Base-by-base conservation (phyloP, 1,139 yeast genomes). In the Kodamaea alishanica region DNA sequence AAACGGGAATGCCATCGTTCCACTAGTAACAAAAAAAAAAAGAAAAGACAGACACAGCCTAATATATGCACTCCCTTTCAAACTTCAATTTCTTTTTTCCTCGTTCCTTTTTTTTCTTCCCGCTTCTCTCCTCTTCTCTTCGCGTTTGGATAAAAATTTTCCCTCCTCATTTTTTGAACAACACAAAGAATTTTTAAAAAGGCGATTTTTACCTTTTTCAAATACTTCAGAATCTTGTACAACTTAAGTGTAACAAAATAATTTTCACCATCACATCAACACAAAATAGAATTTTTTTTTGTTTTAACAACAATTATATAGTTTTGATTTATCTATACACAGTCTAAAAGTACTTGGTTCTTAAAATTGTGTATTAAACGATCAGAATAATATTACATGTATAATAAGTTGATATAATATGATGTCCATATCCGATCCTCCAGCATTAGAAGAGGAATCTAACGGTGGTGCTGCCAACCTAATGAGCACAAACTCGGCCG, bases 371-470 rank as follows among this genome's bases (percentile, higher is more conserved):
- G 20, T 15, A 15, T 15, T 15, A 15, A 15, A 3, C 3, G 20
- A 3, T 15, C 4, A 15, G 20, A 15, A 15, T 15, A 15, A 15
- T n/a, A 26, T 26, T 35, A 27, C 31, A 36, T 36, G 39, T 23
- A 36, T 27, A 28, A 15, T 15, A 15, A 15, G 20, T 15, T 15
- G 20, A 15, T 15, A 25, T 34, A 30, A 37, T 34, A 41, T 37
- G 44, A 41, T 41, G 44, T 41, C 44, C 24, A 41, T 41, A 35
- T 35, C 44, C 12, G 44, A 41, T 35, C 38, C 44, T 28, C 38
- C 44, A 31, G 37, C 41, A 11, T 33, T 41, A 24, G 44, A 41
- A 29, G 44, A 41, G 38, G 44, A 41, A 34, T 20, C 38, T 25
- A 36, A 33, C 25, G 36, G 30, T 6, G 26, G 22, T 22, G 31